Conservation (phyloP, 2,329 filamentous ascomycete species). For the Colletotrichum magnum region DNA sequence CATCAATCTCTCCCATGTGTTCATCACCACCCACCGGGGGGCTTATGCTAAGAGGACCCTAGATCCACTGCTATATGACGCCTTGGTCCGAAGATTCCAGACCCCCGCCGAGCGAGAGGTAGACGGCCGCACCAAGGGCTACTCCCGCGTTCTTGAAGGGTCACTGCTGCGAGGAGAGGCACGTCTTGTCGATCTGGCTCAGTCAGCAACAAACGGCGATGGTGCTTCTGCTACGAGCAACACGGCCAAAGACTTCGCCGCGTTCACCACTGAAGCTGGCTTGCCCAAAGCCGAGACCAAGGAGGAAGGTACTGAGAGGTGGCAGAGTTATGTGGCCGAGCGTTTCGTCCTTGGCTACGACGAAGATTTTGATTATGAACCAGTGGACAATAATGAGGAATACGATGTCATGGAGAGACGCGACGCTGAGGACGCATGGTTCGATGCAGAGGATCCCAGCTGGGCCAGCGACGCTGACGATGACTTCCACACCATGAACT, state of each 20-base stretch:
- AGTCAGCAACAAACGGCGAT: constrained; percentile 7
- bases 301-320: constrained; percentile 77
- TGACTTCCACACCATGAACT: constrained; percentile 31
- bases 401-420: constrained; percentile 74
- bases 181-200: constrained; percentile 71
- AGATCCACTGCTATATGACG: constrained; percentile 88
- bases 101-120: constrained; percentile 79
- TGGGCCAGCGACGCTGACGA: constrained; percentile 68
- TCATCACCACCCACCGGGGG: no score
- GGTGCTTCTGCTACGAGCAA: background rate
- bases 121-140: constrained; percentile 82
- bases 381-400: constrained; percentile 79
- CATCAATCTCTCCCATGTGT: no score
- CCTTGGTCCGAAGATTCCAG: constrained; percentile 83
- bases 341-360: constrained; percentile 84
- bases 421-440: constrained; percentile 82
- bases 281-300: constrained; percentile 66
- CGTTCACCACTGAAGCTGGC: constrained; percentile 16
- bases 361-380: constrained; percentile 81
- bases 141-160: constrained; percentile 83
- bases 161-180: constrained; percentile 84
- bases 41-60: background rate
- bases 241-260: background rate
- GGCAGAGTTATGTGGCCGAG: constrained; percentile 79
- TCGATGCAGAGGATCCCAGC: constrained; percentile 82